Evolutionary conservation across 495 filamentous ascomycete genomes (phyloP).

Genomic region (Cercophora samala): DNA sequence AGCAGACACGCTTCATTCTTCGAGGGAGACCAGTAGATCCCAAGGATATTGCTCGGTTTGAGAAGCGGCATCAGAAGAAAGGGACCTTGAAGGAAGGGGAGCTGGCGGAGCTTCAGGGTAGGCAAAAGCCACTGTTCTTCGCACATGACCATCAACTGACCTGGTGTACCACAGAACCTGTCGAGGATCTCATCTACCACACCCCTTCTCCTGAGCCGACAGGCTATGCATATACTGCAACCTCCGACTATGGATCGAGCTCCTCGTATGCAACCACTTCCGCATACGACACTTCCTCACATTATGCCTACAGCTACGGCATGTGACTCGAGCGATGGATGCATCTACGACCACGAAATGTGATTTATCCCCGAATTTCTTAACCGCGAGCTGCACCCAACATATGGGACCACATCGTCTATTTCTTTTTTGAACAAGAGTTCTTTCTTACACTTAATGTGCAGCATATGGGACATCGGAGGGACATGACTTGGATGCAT

Average conservation of each 20-base stretch:
- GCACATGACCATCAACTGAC: not conserved
- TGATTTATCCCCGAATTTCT: not conserved
- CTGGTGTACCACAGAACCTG: slow-evolving; percentile 14
- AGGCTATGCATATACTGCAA: not conserved
- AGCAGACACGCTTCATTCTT: slow-evolving; percentile 33
- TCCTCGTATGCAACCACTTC: not conserved
- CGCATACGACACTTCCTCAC: not conserved
- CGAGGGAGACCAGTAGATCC: slow-evolving; percentile 34
- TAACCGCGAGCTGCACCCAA: not conserved
- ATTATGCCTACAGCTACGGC: not conserved
- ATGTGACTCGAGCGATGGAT: not conserved
- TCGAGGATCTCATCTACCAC: slow-evolving; percentile 31
- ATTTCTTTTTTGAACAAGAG: not conserved
- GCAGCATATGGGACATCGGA: not conserved
- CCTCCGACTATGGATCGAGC: not conserved
- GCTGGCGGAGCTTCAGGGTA: slow-evolving; percentile 2
- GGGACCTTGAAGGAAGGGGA: slow-evolving; percentile 25
- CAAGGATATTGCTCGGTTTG: slow-evolving; percentile 37
- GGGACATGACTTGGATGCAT: not conserved
- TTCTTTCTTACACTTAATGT: not conserved
- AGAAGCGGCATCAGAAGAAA: slow-evolving; percentile 35
- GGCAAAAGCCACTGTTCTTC: not conserved
- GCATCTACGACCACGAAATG: not conserved
- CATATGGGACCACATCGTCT: not conserved
- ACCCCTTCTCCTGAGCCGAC: slow-evolving; percentile 23